Percentiles rank a stretch among this genome's conserved stretches.
phyloP scores from a whole-genome alignment of 345 rosid genomes.

The Citropsis articulata region DNA sequence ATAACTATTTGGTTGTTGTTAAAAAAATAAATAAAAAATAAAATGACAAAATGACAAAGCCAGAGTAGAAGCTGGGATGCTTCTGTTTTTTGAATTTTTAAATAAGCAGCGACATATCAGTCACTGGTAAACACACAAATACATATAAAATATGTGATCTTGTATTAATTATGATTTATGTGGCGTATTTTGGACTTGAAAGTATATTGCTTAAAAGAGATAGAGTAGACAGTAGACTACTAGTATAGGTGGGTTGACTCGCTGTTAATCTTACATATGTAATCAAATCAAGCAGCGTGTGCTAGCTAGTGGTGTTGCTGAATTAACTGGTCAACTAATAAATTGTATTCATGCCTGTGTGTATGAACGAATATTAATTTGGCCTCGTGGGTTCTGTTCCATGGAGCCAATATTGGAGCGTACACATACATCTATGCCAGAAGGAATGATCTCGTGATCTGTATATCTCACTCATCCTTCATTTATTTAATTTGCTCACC shows the following conservation, averaged over 20 bases:
- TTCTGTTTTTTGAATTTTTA: slow-evolving; percentile 28
- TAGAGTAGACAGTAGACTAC: no score
- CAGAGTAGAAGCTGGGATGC: slow-evolving; percentile 51
- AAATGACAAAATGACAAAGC: slow-evolving; percentile 24
- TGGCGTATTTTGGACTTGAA: not conserved
- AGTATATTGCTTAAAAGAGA: not conserved
- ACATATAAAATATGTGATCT: no score
- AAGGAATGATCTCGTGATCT: slow-evolving; percentile 15
- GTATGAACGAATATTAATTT: no score
- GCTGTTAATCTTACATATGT: not conserved
- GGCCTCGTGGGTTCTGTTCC: not conserved
- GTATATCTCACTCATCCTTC: not conserved
- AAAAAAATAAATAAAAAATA: not conserved
- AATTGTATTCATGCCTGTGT: no score
- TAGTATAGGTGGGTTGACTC: no score
- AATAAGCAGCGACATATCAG: not conserved
- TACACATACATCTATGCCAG: not conserved
- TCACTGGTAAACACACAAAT: no score
- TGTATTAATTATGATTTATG: not conserved
- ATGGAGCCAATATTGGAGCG: slow-evolving; percentile 15
- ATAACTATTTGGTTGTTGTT: not conserved
- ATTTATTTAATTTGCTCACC: not conserved
- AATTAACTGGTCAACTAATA: no score
- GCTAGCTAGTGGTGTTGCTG: no score
- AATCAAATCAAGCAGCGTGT: not conserved